Percentiles rank a stretch among this genome's conserved stretches.
phyloP scores from a whole-genome alignment of 2,329 filamentous ascomycete genomes.

The Colletotrichum lindemuthianum region DNA sequence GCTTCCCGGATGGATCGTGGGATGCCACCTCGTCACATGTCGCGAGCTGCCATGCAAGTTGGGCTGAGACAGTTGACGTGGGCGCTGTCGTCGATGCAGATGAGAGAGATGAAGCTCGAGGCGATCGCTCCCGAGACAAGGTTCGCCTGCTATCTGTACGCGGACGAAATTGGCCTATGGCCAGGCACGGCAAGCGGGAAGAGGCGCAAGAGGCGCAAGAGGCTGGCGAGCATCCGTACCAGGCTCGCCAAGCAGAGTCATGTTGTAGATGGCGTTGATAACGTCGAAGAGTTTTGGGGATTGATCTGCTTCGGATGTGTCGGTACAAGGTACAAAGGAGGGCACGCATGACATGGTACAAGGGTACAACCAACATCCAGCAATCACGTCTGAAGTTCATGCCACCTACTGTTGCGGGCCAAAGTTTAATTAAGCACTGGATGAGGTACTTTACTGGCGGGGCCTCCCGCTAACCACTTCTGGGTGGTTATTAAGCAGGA shows the following conservation, averaged over 20 bases:
- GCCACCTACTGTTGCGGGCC: too few relatives aligned
- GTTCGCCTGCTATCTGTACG: neutral
- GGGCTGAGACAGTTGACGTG: constrained; percentile 25
- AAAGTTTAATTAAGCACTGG: too few relatives aligned
- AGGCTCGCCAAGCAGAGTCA: neutral
- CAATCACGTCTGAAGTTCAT: constrained; percentile 11
- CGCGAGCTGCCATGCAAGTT: constrained; percentile 11
- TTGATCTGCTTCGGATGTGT: neutral
- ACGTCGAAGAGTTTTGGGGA: constrained; percentile 4
- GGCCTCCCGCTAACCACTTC: too few relatives aligned
- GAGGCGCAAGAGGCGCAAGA: constrained; percentile 19
- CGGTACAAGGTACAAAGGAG: neutral
- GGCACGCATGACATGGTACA: too few relatives aligned
- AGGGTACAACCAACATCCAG: neutral
- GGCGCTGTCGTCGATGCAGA: constrained; percentile 1
- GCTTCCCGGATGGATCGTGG: neutral
- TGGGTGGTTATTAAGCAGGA: too few relatives aligned
- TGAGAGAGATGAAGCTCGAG: constrained; percentile 22
- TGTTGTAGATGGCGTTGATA: constrained; percentile 8
- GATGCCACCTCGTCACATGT: constrained; percentile 25
- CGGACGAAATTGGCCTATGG: constrained; percentile 10
- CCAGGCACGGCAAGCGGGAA: constrained; percentile 4
- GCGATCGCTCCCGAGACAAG: constrained; percentile 30
- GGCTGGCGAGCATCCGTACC: neutral
- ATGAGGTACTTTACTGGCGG: too few relatives aligned